Evolutionary conservation across 768 basidiomycete species (phyloP), one percentile per base, ranked within the genome.

Genomic region (Mycena kentingensis): DNA sequence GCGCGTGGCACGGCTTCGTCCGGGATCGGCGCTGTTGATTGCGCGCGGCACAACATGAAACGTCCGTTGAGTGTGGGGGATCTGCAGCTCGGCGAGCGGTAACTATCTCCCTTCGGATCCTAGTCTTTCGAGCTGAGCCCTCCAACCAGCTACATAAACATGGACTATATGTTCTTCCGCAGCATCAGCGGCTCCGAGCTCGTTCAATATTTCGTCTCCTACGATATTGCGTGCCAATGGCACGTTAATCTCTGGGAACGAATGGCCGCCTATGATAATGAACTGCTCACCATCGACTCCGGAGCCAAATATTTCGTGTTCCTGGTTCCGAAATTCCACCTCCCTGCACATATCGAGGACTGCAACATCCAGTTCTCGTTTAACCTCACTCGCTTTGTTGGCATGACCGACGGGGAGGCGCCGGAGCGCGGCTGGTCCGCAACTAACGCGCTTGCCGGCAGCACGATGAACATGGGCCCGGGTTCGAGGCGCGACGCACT

Each of bases 381-480:
- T 24, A 69, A 72, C 29, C 60, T 58, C 21, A 46, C 48, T 2
- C 45, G 42, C 0, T 42, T 55, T 3, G 54, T 62, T 21, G 68
- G 66, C 4, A 52, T 63, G 2, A 68, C 61, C 4, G 67, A 69
- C 51, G 67, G 73, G 0, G 69, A 75, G 36, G 68, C 49, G 0
- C 60, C 65, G 0, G 72, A 76, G 34, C 49, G 61, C 0, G 57
- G 51, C 0, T 74, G 73, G 73, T 36, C 68, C 0, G 52, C 43
- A 0, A 37, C 62, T 6, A 70, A 73, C 41, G 31, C 50, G 0
- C 48, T 54, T 0, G 64, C 65, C 2, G 44, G 49, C 2, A 69
- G 66, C 35, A 71, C 67, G 0, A 60, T 62, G 7, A 67, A 73
- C 27, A 74, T 72, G 71, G 66, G 65, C 0, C 63, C 67, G 1